Evolutionary conservation across 768 basidiomycete genomes (phyloP), one percentile per base, ranked within the genome.

Genomic region (Termitomyces bulborhizus): DNA sequence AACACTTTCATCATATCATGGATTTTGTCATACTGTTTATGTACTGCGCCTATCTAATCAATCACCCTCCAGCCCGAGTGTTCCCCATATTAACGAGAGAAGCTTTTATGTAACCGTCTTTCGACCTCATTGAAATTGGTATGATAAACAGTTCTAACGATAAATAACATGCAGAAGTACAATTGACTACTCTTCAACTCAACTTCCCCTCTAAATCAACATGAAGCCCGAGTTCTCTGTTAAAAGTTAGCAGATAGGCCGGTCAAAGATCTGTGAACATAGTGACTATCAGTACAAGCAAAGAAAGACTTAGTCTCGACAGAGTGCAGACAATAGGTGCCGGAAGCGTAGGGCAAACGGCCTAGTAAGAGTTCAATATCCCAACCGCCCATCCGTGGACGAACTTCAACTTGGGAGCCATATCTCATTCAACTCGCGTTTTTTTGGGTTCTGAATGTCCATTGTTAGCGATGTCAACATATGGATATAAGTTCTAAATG

Each of bases 401-500:
- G 21, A 48, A 6, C 26, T 16, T n/a, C 26, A 43, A 16, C 39
- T 24, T 26, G 16, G 15, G 27, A 12, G 16, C 7, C 21, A 43
- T 27, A 21, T 45, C 13, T 62, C 56, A 57, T 50, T 57, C 57
- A 18, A 62, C 54, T 31, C 62, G 62, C 12, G 52, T 43, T 54
- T 59, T 57, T 55, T 62, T 62, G 29, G 57, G 15, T 42, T 51
- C 62, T 62, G 9, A 4, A 21, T 43, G 15, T 7, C 47, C 18
- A 1, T 6, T 36, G 48, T 56, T 15, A 34, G 11, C 8, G 2
- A 37, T 24, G 24, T 16, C 16, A 34, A 32, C 4, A 27, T 39
- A 40, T 39, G 0, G 9, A 9, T 49, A 41, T 3, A 21, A 21
- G 2, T 4, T 12, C 3, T 29, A 3, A 8, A 27, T 27, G 34